Percentiles rank a stretch among this genome's conserved stretches.
Evolutionary conservation across 805 yeast genomes (phyloP).

Genomic region (Myxozyma monticola): DNA sequence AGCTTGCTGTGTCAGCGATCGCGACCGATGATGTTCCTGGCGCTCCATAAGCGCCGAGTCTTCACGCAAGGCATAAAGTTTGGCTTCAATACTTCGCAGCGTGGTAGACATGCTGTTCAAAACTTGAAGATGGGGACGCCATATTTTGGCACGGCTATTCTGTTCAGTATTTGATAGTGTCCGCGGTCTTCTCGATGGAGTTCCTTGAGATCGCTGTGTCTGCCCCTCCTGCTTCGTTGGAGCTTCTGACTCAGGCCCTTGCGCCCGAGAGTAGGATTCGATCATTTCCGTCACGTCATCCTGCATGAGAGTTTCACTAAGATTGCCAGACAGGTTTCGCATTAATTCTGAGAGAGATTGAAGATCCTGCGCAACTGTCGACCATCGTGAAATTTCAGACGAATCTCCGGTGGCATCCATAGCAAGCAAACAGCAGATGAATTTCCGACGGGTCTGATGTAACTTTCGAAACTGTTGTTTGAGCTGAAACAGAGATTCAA

Average conservation of each 20-base stretch:
- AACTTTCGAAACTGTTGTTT: constrained; percentile 24
- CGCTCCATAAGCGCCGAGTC: constrained; percentile 17
- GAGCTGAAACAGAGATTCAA: constrained; percentile 11
- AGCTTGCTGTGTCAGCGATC: not conserved
- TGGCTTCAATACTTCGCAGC: constrained; percentile 29
- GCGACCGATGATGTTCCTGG: not conserved
- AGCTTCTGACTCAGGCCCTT: not conserved
- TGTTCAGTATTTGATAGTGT: not conserved
- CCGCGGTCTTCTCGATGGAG: not conserved
- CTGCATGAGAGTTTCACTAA: constrained; percentile 5
- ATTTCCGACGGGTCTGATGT: constrained; percentile 26
- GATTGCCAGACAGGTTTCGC: constrained; percentile 12
- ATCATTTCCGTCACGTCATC: constrained; percentile 14
- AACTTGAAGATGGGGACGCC: constrained; percentile 22
- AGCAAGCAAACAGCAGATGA: constrained; percentile 32
- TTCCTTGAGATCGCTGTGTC: not conserved
- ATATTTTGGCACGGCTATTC: not conserved
- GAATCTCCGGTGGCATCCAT: constrained; percentile 27
- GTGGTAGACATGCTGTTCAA: constrained; percentile 23
- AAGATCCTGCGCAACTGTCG: constrained; percentile 18
- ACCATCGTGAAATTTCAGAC: constrained; percentile 24
- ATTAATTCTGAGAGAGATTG: constrained; percentile 22
- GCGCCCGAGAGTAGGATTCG: constrained; percentile 9
- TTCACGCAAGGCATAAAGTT: constrained; percentile 26
- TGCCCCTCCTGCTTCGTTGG: not conserved